phyloP scores from a whole-genome alignment of 495 filamentous ascomycete species.

The Tuber umbilicatum region DNA sequence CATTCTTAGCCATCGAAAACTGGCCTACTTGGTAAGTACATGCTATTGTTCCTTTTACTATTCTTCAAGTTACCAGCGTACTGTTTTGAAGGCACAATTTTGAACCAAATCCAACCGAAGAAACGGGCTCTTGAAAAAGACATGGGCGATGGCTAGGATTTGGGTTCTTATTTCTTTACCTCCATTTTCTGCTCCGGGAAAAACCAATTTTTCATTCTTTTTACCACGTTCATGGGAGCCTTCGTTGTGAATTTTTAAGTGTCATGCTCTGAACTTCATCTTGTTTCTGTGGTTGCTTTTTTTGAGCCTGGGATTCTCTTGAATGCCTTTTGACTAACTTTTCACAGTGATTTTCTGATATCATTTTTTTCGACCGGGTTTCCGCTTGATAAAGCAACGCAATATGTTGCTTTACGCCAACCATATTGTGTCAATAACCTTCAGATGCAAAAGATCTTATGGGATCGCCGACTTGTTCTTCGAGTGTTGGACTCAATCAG shows the following conservation, averaged over 20 bases:
- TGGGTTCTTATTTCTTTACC: neutral
- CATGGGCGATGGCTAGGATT: neutral
- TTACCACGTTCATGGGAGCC: neutral
- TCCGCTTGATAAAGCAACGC: slow-evolving; percentile 91
- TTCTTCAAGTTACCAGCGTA: neutral
- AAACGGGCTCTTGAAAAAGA: neutral
- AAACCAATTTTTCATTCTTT: neutral
- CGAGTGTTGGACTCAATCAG: slow-evolving; percentile 78
- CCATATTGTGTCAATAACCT: slow-evolving; percentile 97
- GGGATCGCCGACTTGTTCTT: slow-evolving; percentile 88
- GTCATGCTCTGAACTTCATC: neutral
- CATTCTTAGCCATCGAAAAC: slow-evolving; percentile 56
- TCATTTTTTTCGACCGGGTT: slow-evolving; percentile 98
- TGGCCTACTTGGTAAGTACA: slow-evolving; percentile 58
- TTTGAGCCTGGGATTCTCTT: neutral
- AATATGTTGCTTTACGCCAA: slow-evolving; percentile 82
- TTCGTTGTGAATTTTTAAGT: neutral
- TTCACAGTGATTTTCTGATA: slow-evolving; percentile 75
- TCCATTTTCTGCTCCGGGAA: neutral
- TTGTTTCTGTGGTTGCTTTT: neutral
- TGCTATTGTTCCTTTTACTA: slow-evolving; percentile 4
- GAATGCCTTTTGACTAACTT: neutral
- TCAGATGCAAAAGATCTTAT: slow-evolving; percentile 95
- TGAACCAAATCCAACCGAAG: neutral
- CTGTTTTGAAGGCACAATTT: neutral